A percentile compares a stretch with the other conserved stretches of the same genome.
Conservation (phyloP, 78 protist genomes). For the Andalucia godoyi region DNA sequence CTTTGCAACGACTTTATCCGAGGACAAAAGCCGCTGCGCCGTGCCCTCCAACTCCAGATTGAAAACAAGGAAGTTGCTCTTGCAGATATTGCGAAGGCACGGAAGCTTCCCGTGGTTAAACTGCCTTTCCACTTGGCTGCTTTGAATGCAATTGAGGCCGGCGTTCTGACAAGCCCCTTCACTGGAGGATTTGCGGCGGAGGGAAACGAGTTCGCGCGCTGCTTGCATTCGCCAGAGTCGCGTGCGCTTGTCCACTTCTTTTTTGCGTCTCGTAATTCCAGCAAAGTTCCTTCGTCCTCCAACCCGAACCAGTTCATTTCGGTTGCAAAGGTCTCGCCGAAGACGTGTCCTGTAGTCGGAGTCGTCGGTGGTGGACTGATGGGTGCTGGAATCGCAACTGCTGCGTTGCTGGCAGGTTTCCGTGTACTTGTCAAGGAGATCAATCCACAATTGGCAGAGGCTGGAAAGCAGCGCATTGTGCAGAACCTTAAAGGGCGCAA, state of each 20-base stretch:
- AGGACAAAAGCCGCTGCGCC: too few species aligned
- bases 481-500: not conserved
- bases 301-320: not conserved
- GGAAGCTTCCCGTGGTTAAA: too few species aligned
- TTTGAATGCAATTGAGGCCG: too few species aligned
- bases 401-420: not conserved
- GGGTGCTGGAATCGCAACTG: conserved; percentile 34
- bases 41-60: too few species aligned
- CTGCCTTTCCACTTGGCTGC: too few species aligned
- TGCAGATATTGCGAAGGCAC: too few species aligned
- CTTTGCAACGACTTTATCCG: too few species aligned
- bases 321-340: not conserved
- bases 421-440: conserved; percentile 2
- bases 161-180: too few species aligned
- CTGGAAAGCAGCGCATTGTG: not conserved
- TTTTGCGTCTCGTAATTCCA: conserved; percentile 1
- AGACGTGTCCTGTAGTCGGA: too few species aligned
- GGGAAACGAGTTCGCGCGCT: not conserved
- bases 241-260: conserved; percentile 24
- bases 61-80: too few species aligned
- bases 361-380: conserved; percentile 34
- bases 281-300: conserved; percentile 5
- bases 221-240: not conserved
- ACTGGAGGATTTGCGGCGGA: conserved; percentile 5
- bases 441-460: conserved; percentile 6